A percentile compares a stretch with the other conserved stretches of the same genome.
Conservation (phyloP, 768 basidiomycete species). For the button mushroom (Agaricus bisporus) region DNA sequence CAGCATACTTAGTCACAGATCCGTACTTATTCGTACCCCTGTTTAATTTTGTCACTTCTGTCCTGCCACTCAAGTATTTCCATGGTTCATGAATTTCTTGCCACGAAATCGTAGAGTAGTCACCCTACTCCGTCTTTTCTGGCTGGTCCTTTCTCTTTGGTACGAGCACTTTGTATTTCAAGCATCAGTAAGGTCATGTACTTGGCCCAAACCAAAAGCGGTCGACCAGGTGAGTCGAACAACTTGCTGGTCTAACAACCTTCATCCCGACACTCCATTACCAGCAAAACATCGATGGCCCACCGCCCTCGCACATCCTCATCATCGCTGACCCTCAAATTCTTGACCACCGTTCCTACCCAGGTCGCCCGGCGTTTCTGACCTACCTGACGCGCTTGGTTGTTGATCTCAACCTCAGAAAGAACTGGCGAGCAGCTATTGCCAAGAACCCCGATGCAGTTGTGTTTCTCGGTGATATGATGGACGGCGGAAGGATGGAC, state of each 20-base stretch:
- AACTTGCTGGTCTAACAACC: not conserved
- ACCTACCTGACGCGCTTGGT: slow-evolving; percentile 57
- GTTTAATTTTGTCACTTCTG: not conserved
- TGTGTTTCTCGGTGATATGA: slow-evolving; percentile 87
- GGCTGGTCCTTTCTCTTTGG: slow-evolving; percentile 65
- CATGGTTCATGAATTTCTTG: slow-evolving; percentile 17
- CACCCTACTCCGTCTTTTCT: slow-evolving; percentile 44
- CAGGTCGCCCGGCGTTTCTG: slow-evolving; percentile 46
- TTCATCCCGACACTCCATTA: slow-evolving; percentile 7
- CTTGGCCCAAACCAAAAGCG: slow-evolving; percentile 49
- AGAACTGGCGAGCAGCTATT: slow-evolving; percentile 71
- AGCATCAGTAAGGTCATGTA: slow-evolving; percentile 39
- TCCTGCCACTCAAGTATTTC: not conserved
- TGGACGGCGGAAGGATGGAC: slow-evolving; percentile 72
- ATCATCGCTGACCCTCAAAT: slow-evolving; percentile 88
- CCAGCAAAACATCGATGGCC: slow-evolving; percentile 18
- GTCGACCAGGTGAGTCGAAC: slow-evolving; percentile 23
- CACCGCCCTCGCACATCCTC: slow-evolving; percentile 50
- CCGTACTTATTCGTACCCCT: too few species aligned
- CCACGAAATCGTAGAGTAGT: slow-evolving; percentile 28
- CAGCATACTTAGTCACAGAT: too few species aligned
- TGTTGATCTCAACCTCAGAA: slow-evolving; percentile 79
- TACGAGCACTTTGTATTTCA: slow-evolving; percentile 60
- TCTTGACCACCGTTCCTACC: slow-evolving; percentile 70
- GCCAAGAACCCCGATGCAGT: slow-evolving; percentile 61